Evolutionary conservation across 2,329 filamentous ascomycete genomes (phyloP).

Genomic region (Fusarium burgessii): DNA sequence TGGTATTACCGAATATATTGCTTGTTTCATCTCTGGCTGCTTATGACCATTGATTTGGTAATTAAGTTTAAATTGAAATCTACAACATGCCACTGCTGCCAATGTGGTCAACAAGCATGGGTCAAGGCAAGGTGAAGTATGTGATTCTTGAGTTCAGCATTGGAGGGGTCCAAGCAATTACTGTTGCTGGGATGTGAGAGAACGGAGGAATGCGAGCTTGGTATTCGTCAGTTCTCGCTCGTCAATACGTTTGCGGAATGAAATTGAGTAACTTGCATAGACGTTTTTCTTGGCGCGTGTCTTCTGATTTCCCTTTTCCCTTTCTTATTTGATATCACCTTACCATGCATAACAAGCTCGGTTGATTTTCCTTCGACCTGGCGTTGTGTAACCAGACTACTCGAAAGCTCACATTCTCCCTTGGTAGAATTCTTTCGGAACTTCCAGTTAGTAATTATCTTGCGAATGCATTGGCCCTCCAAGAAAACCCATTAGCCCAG

Average conservation of each 20-base stretch:
- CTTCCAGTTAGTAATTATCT: neutral
- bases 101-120: neutral
- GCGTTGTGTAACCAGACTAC: neutral
- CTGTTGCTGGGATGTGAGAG: neutral
- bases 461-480: neutral
- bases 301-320: neutral
- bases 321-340: neutral
- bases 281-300: neutral
- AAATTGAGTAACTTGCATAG: neutral
- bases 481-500: neutral
- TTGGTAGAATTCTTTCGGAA: neutral
- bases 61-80: neutral
- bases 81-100: neutral
- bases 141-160: neutral
- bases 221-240: neutral
- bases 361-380: neutral
- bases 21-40: too few relatives aligned
- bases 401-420: neutral
- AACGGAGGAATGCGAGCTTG: neutral
- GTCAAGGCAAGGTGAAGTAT: neutral
- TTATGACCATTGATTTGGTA: too few relatives aligned
- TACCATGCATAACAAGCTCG: neutral
- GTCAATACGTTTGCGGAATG: too few relatives aligned
- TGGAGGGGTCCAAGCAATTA: neutral
- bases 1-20: too few relatives aligned